Conservation (phyloP, 495 filamentous ascomycete genomes). For the Neurospora africana region DNA sequence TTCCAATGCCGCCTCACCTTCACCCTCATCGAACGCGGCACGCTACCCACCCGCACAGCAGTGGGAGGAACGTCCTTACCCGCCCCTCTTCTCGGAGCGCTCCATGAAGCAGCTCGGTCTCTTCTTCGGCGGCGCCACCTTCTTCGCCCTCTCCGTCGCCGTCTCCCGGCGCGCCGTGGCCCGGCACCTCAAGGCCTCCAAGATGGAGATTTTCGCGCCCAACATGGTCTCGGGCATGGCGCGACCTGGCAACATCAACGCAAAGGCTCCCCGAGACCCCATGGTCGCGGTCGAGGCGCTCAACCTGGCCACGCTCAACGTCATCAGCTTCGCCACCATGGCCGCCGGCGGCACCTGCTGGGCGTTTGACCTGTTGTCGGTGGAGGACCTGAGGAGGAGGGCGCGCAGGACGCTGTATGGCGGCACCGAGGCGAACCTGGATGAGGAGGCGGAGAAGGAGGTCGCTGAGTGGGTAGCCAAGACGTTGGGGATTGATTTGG, state of each 20-base stretch:
- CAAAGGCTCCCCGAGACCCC: constrained; percentile 26
- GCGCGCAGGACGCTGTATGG: constrained; percentile 37
- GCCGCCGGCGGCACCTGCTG: constrained; percentile 53
- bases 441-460: constrained; percentile 52
- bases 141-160: constrained; percentile 55
- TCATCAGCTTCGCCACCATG: constrained; percentile 59
- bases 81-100: constrained; percentile 11
- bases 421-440: constrained; percentile 30
- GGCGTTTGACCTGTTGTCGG: constrained; percentile 57
- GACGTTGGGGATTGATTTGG: constrained; percentile 45
- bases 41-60: background rate
- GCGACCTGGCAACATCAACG: constrained; percentile 5
- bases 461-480: constrained; percentile 62
- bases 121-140: constrained; percentile 53
- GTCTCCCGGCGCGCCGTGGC: constrained; percentile 59
- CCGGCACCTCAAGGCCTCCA: constrained; percentile 40
- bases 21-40: background rate
- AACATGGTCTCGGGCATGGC: constrained; percentile 27
- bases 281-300: constrained; percentile 68
- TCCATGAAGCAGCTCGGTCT: constrained; percentile 16
- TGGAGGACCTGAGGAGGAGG: constrained; percentile 56
- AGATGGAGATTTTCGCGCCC: constrained; percentile 57
- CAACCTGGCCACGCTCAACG: constrained; percentile 73
- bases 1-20: background rate
- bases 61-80: background rate